These are phyloP conservation scores for Cordyceps fumosorosea DNA, from an alignment of 2,329 filamentous ascomycete species.

Conservation along the genomic window DNA sequence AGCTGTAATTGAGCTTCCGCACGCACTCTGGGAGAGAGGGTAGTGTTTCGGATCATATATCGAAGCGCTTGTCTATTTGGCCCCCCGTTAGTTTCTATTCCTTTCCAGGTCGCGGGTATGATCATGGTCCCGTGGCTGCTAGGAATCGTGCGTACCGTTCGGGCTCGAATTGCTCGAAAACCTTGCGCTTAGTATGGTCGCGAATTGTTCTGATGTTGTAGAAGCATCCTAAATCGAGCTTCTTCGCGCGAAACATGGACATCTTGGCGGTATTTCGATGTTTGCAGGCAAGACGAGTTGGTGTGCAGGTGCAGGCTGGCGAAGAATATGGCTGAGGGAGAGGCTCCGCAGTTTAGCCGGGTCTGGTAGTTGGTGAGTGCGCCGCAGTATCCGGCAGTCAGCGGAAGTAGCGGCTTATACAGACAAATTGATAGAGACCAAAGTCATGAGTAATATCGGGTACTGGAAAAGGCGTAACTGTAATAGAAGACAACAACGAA, in stretches of 20 bases:
- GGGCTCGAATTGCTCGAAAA: constrained; percentile 78
- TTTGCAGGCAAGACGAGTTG: neutral
- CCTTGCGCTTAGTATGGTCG: constrained; percentile 94
- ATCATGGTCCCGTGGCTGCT: neutral
- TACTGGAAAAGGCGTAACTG: no score
- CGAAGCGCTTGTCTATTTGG: constrained; percentile 73
- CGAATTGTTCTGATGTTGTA: constrained; percentile 82
- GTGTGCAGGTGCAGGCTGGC: neutral
- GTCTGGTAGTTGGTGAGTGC: neutral
- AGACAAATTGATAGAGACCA: no score
- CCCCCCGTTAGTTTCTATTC: neutral
- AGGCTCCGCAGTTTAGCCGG: constrained; percentile 1
- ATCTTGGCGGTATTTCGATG: constrained; percentile 41
- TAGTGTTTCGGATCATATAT: constrained; percentile 91
- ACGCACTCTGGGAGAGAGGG: constrained; percentile 71
- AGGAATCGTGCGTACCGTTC: constrained; percentile 58
- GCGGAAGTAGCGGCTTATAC: no score
- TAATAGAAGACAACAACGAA: no score
- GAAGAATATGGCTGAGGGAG: neutral
- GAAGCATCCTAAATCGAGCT: constrained; percentile 81
- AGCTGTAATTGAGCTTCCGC: constrained; percentile 91
- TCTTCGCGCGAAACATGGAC: constrained; percentile 85
- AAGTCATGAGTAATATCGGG: no score
- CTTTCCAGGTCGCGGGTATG: neutral
- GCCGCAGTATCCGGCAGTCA: no score